Conservation (phyloP, 805 yeast species). For the Komagataella populi region DNA sequence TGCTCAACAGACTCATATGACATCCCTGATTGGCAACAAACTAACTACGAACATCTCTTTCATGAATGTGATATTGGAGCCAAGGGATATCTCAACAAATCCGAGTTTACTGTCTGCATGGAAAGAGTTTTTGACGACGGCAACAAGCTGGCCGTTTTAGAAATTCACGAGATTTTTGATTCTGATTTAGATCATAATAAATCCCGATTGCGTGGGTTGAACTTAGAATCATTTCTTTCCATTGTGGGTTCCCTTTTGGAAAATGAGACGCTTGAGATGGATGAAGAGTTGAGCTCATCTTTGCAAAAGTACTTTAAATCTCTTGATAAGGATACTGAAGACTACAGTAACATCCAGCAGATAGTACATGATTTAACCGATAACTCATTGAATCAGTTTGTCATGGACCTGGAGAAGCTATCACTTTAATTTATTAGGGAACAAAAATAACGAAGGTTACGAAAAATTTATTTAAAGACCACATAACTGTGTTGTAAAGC, state of each 20-base stretch:
- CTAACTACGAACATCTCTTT: constrained; percentile 30
- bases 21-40: constrained; percentile 21
- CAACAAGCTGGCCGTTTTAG: neutral
- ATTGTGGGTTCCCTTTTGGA: neutral
- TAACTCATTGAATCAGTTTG: neutral
- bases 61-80: constrained; percentile 22
- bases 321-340: neutral
- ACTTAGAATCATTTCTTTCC: neutral
- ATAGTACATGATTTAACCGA: neutral
- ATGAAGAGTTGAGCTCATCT: neutral
- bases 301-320: neutral
- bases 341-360: neutral
- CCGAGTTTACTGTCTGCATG: constrained; percentile 19
- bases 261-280: neutral
- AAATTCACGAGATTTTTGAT: neutral
- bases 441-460: neutral
- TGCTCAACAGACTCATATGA: constrained; percentile 13
- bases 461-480: neutral
- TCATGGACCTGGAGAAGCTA: neutral
- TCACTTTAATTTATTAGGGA: neutral
- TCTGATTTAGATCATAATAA: neutral
- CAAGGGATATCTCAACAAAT: constrained; percentile 21
- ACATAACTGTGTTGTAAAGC: neutral
- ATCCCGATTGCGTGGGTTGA: neutral
- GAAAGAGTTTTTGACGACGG: neutral